phyloP scores from a whole-genome alignment of 441 rosid species.

The Populus trichocarpa region DNA sequence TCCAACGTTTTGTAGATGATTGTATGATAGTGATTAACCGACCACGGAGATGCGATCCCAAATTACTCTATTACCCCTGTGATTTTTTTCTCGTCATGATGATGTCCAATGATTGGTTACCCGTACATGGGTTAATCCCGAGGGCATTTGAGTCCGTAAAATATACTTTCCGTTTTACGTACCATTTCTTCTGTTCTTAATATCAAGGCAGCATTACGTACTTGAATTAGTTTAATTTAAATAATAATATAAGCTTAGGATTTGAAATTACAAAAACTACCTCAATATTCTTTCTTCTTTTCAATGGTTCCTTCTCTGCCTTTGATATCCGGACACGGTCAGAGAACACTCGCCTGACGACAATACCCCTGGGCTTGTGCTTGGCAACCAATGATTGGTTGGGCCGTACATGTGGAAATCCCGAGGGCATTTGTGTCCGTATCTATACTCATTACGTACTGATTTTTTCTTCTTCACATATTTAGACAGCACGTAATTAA shows the following conservation, averaged over 20 bases:
- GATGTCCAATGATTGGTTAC: slow-evolving; percentile 25
- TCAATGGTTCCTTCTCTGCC: background rate
- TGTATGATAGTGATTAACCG: background rate
- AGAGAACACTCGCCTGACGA: background rate
- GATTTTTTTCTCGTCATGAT: background rate
- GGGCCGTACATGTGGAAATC: slow-evolving; percentile 31
- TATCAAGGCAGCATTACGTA: background rate
- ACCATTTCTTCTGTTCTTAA: background rate
- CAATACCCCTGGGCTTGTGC: slow-evolving; percentile 25
- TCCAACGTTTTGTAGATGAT: background rate
- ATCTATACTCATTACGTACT: no score
- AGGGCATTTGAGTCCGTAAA: slow-evolving; percentile 39
- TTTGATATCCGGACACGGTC: slow-evolving; percentile 3
- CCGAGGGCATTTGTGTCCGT: slow-evolving; percentile 44
- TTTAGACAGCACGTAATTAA: background rate
- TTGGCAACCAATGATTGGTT: slow-evolving; percentile 30
- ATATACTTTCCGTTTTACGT: slow-evolving; percentile 4
- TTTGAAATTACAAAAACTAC: slow-evolving; percentile 25
- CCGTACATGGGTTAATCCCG: slow-evolving; percentile 38
- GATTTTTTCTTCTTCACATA: background rate
- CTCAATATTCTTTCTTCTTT: background rate
- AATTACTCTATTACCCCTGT: slow-evolving; percentile 33
- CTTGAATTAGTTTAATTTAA: no score
- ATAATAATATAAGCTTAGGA: background rate
- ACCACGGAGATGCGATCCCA: background rate